Evolutionary conservation across 768 basidiomycete genomes (phyloP).

Genomic region (Leucosporidium creatinivorum): DNA sequence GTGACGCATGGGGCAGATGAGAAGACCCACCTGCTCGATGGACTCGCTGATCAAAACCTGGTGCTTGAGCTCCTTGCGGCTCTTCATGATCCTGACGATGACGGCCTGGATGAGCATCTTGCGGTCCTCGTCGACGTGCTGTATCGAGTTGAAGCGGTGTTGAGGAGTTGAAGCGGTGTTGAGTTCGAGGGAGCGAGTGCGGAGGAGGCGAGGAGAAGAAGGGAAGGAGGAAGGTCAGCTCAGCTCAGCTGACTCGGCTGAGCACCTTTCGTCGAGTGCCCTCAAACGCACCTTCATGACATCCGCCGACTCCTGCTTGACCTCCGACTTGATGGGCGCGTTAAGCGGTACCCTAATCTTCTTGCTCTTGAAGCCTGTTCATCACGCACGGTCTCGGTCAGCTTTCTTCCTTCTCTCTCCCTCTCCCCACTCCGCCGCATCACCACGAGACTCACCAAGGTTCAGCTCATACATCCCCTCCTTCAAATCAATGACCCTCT

Average conservation of each 20-base stretch:
- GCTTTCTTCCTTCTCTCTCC: conserved; percentile 3
- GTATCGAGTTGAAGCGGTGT: neutral
- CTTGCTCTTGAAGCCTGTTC: conserved; percentile 40
- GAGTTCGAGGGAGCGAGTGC: neutral
- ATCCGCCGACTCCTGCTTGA: conserved; percentile 80
- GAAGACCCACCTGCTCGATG: conserved; percentile 47
- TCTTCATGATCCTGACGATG: conserved; percentile 76
- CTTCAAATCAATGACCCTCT: conserved; percentile 80
- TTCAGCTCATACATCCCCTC: conserved; percentile 93
- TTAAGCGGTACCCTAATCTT: conserved; percentile 41
- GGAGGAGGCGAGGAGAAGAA: neutral
- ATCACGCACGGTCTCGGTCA: neutral
- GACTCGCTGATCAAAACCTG: conserved; percentile 83
- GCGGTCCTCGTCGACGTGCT: conserved; percentile 80
- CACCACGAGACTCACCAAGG: conserved; percentile 49
- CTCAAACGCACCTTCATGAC: conserved; percentile 62
- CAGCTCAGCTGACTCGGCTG: too few species aligned
- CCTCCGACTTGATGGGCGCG: conserved; percentile 86
- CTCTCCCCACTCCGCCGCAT: neutral
- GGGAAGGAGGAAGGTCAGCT: neutral
- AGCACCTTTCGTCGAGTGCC: too few species aligned
- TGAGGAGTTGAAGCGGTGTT: neutral
- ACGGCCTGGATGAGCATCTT: conserved; percentile 79
- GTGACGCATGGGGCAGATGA: too few species aligned
- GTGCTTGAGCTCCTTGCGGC: conserved; percentile 90